Percentiles rank a stretch among this genome's conserved stretches.
Conservation (phyloP, 805 yeast genomes). For the Millerozyma acaciae region DNA sequence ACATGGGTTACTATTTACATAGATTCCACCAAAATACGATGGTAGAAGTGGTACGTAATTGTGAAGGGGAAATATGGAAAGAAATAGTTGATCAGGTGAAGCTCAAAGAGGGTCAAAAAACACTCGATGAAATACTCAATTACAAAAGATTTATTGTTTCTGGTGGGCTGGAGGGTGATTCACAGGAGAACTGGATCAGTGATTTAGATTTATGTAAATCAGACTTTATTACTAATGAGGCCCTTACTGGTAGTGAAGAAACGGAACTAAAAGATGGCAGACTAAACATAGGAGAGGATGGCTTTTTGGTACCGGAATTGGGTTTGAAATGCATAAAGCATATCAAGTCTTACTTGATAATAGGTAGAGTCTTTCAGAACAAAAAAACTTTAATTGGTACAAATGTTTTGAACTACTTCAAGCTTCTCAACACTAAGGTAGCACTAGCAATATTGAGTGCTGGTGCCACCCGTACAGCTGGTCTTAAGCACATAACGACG, state of each 20-base stretch:
- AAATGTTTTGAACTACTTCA: constrained; percentile 40
- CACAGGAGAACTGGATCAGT: constrained; percentile 26
- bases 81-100: constrained; percentile 54
- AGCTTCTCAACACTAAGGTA: constrained; percentile 49
- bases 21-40: constrained; percentile 52
- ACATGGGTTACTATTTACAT: constrained; percentile 55
- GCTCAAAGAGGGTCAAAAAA: constrained; percentile 24
- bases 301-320: constrained; percentile 29
- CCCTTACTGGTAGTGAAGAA: too few species aligned
- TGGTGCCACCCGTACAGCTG: constrained; percentile 72
- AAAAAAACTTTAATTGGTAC: constrained; percentile 37
- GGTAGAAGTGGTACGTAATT: constrained; percentile 40
- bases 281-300: constrained; percentile 15
- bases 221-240: too few species aligned
- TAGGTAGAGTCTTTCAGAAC: constrained; percentile 55
- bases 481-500: constrained; percentile 68
- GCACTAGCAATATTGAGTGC: constrained; percentile 66
- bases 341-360: constrained; percentile 51
- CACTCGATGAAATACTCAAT: constrained; percentile 21
- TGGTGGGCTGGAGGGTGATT: constrained; percentile 16
- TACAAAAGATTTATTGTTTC: constrained; percentile 22
- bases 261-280: constrained; percentile 1
- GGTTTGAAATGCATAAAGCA: constrained; percentile 17
- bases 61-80: constrained; percentile 77
- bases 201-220: constrained; percentile 22